These are phyloP conservation scores for Trypanosoma avium DNA, from an alignment of 208 protist species.

Conservation along the genomic window DNA sequence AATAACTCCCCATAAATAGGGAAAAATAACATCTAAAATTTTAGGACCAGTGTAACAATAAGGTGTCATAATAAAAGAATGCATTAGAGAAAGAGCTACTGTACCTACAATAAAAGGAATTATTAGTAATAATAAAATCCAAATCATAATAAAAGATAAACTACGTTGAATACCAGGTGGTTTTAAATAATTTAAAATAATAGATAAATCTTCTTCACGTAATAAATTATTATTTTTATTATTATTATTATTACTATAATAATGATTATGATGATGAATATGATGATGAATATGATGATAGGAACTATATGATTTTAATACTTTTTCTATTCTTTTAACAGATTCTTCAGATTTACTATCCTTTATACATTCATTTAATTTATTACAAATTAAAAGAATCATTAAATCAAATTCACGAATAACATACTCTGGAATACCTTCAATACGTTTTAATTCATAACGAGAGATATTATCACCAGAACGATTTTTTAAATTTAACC, in stretches of 20 bases:
- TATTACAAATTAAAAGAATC: neutral
- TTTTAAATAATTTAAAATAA: constrained; percentile 12
- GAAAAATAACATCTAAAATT: neutral
- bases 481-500: neutral
- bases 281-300: too few species aligned
- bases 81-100: neutral
- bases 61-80: constrained; percentile 1
- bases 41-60: constrained; percentile 5
- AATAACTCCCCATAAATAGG: constrained; percentile 2
- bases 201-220: constrained; percentile 14
- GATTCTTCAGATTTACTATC: neutral
- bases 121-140: constrained; percentile 5
- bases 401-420: neutral
- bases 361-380: neutral
- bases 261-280: too few species aligned
- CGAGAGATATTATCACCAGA: neutral
- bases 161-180: constrained; percentile 5
- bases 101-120: constrained; percentile 19
- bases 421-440: constrained; percentile 11
- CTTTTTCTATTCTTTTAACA: constrained; percentile 8
- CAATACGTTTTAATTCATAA: constrained; percentile 3
- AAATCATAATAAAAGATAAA: constrained; percentile 16
- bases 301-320: neutral
- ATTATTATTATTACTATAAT: too few species aligned
- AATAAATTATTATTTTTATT: constrained; percentile 4